Evolutionary conservation across 2,329 filamentous ascomycete genomes (phyloP), one percentile per base, ranked within the genome.

Genomic region (Eurotiales sp.): DNA sequence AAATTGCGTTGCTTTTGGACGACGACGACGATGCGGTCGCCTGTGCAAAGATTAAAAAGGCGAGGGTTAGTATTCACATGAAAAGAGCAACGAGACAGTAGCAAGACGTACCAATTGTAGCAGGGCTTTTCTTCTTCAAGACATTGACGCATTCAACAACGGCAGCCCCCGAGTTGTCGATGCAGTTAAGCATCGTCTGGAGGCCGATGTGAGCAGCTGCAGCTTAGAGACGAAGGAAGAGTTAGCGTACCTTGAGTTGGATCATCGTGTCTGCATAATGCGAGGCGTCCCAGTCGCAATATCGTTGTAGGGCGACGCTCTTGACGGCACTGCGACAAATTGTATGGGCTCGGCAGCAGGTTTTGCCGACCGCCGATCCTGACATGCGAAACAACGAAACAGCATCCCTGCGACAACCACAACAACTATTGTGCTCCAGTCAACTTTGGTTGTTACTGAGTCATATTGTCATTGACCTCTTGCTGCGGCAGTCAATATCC

Each of bases 141-240:
- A 97, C 87, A 69, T 92, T 87, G 70, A 87, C 88, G 76, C 93
- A 99, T 77, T 99, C 93, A 75, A 97, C 93, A 60, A 99, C 80
- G 64, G 93, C 91, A 61, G 93, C 93, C 69, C 93, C 93, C 59
- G 93, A 97, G 79, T 96, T 99, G 86, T 99, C 93, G 83, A 99
- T 97, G 85, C 93, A 97, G 76, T 93, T 96, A 64, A 99, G 83
- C 83, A 99, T 90, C 69, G 91, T 88, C 93, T 96, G 61, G 21
- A 15, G 11, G 5, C 3, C 15, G 23, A 41, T n/a, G n/a, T n/a
- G n/a, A n/a, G n/a, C n/a, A n/a, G 27, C 3, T 21, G 34, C 11
- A 14, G 3, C 11, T 29, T 42, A 3, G 7, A 11, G 19, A 21
- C 4, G 41, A 22, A 36, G 2, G 19, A 27, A 43, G 1, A 51